Evolutionary conservation across 345 rosid species (phyloP).

Genomic region (Citrus medica): DNA sequence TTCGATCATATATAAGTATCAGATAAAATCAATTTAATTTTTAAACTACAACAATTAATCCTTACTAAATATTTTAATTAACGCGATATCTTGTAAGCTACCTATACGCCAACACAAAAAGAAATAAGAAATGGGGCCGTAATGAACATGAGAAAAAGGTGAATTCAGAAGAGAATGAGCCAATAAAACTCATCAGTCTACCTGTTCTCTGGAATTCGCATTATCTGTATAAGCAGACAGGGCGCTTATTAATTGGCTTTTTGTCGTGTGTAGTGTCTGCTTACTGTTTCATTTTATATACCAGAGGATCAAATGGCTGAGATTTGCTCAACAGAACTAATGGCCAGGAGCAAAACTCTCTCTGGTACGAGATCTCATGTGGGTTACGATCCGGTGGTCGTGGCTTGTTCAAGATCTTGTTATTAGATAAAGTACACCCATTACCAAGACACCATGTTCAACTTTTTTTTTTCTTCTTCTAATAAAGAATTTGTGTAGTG

Average conservation of each 20-base stretch:
- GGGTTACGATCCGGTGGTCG: neutral
- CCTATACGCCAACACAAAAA: too few species aligned
- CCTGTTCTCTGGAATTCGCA: neutral
- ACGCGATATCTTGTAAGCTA: too few species aligned
- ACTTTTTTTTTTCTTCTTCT: too few species aligned
- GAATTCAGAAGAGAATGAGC: too few species aligned
- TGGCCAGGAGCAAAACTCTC: neutral
- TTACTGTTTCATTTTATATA: neutral
- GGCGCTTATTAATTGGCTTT: neutral
- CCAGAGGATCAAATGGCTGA: neutral
- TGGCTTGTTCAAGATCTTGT: neutral
- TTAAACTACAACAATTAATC: fast-evolving
- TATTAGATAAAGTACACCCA: neutral
- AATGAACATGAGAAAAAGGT: too few species aligned
- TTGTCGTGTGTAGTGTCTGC: slow-evolving; percentile 18
- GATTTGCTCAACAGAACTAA: neutral
- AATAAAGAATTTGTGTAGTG: too few species aligned
- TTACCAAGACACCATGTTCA: too few species aligned
- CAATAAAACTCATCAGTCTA: too few species aligned
- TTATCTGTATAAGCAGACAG: neutral
- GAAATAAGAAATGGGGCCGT: too few species aligned
- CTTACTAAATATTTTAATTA: too few species aligned
- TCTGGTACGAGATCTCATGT: neutral
- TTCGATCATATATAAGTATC: too few species aligned
- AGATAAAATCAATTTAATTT: too few species aligned